Evolutionary conservation across 768 basidiomycete genomes (phyloP).

Genomic region (Xerocomellus chrysenteron): DNA sequence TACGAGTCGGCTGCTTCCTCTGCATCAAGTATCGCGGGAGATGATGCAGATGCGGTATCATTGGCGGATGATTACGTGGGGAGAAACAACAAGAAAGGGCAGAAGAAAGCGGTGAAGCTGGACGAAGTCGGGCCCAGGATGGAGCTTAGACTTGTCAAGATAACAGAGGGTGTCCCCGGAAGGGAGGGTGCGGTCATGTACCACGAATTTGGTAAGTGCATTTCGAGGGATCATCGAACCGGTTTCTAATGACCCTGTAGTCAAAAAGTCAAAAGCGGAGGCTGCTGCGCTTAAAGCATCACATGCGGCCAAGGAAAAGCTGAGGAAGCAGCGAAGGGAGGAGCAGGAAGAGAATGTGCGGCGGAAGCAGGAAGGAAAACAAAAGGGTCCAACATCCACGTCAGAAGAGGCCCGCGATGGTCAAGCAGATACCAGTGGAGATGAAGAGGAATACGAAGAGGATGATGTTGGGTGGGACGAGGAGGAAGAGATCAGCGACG

Average conservation of each 20-base stretch:
- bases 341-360: slow-evolving; percentile 92
- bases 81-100: slow-evolving; percentile 88
- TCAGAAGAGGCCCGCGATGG: slow-evolving; percentile 37
- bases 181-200: slow-evolving; percentile 92
- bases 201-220: slow-evolving; percentile 83
- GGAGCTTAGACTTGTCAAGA: slow-evolving; percentile 91
- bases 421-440: slow-evolving; percentile 43
- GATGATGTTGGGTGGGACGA: slow-evolving; percentile 51
- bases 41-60: slow-evolving; percentile 76
- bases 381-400: slow-evolving; percentile 24
- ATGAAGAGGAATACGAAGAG: slow-evolving; percentile 37
- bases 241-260: slow-evolving; percentile 40
- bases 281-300: slow-evolving; percentile 62
- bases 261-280: slow-evolving; percentile 87
- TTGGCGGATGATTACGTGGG: slow-evolving; percentile 94
- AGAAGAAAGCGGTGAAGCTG: slow-evolving; percentile 84
- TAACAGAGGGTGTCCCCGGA: slow-evolving; percentile 90
- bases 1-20: slow-evolving; percentile 84
- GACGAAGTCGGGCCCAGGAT: slow-evolving; percentile 96
- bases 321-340: slow-evolving; percentile 74
- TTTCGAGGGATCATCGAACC: not conserved
- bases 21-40: slow-evolving; percentile 78
- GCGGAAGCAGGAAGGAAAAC: slow-evolving; percentile 62
- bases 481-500: slow-evolving; percentile 65
- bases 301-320: slow-evolving; percentile 73